phyloP scores from a whole-genome alignment of 2,329 filamentous ascomycete species.

The Talaromyces rugulosus region DNA sequence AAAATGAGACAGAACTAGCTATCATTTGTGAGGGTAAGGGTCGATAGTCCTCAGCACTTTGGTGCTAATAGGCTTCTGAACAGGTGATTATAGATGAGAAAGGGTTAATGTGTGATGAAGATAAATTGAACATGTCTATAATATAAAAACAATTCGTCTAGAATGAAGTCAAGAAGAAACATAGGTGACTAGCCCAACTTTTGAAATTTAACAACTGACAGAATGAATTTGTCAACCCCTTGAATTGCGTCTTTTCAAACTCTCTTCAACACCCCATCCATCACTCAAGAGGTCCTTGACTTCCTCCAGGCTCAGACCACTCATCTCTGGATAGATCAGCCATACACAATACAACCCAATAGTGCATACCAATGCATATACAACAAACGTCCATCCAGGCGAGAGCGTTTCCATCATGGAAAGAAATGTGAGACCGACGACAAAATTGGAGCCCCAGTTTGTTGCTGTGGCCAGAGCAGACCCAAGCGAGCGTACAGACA shows the following conservation, averaged over 20 bases:
- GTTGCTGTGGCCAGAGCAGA: conserved; percentile 65
- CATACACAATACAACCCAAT: conserved; percentile 65
- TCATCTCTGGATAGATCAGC: conserved; percentile 80
- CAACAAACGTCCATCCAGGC: conserved; percentile 70
- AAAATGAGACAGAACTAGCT: not conserved
- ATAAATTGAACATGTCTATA: not conserved
- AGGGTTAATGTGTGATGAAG: not conserved
- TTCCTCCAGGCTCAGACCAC: conserved; percentile 75
- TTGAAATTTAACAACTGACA: not conserved
- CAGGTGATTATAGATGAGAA: not conserved
- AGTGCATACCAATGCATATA: conserved; percentile 70
- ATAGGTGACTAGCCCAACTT: not conserved
- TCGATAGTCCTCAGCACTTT: too few species aligned
- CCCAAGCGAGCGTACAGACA: conserved; percentile 58
- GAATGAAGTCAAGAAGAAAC: not conserved
- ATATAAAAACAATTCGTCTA: not conserved
- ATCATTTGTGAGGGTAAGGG: conserved; percentile 3
- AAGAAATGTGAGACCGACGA: conserved; percentile 81
- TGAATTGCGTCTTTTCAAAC: conserved; percentile 23
- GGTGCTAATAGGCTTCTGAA: not conserved
- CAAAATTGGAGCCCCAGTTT: conserved; percentile 83
- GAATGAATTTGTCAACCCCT: conserved; percentile 5
- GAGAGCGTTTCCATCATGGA: conserved; percentile 76
- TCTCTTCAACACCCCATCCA: conserved; percentile 66
- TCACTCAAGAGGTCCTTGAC: conserved; percentile 66